Percentiles rank a stretch among this genome's conserved stretches.
These are phyloP conservation scores for Creolimax fragrantissima DNA, from an alignment of 78 protist genomes.

Conservation along the genomic window DNA sequence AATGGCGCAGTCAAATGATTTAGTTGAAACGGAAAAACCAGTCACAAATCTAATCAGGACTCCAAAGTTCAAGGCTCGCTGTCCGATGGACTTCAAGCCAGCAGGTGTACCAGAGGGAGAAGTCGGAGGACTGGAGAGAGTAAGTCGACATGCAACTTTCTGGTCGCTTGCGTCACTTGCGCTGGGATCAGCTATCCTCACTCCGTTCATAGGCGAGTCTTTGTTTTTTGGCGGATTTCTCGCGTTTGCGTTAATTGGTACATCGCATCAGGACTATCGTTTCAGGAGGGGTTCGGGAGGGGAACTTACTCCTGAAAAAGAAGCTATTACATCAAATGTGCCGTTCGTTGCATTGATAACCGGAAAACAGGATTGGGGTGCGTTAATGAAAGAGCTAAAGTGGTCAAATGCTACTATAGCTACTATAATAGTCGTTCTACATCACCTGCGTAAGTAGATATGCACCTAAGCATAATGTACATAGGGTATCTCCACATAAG, in stretches of 20 bases:
- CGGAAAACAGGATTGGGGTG: slow-evolving; percentile 1
- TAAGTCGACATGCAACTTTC: neutral
- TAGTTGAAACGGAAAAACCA: neutral
- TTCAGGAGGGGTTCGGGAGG: slow-evolving; percentile 1
- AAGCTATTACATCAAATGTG: neutral
- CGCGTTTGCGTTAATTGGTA: neutral
- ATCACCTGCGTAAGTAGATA: neutral
- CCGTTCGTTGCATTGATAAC: neutral
- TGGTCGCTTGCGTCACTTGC: neutral
- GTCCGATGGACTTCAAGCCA: neutral
- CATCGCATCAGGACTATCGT: neutral
- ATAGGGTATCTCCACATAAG: too few relatives aligned
- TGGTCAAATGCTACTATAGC: neutral
- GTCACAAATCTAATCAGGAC: too few relatives aligned
- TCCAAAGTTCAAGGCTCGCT: neutral
- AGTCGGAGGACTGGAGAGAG: neutral
- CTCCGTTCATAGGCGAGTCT: neutral
- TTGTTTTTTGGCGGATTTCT: neutral
- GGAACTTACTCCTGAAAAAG: neutral
- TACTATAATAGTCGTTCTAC: neutral
- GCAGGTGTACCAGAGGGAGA: neutral
- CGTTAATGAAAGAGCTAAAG: neutral
- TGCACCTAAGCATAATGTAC: too few relatives aligned
- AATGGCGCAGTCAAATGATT: neutral
- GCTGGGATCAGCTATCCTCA: neutral